A percentile compares a stretch with the other conserved stretches of the same genome.
Conservation (phyloP, 805 yeast species). For the Peterozyma toletana region DNA sequence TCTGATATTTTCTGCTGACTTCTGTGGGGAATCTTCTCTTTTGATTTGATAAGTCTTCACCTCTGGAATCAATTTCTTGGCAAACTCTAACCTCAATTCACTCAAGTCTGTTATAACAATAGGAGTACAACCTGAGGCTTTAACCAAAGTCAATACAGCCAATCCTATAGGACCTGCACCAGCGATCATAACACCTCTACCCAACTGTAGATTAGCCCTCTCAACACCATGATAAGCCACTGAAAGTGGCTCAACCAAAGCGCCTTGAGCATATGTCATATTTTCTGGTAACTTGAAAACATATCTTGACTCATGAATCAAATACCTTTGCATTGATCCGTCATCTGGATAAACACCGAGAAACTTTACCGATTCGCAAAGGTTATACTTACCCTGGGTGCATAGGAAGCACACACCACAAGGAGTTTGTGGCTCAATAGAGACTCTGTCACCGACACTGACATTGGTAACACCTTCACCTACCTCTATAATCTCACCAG, state of each 20-base stretch:
- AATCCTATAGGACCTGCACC: conserved; percentile 59
- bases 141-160: conserved; percentile 35
- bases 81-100: conserved; percentile 34
- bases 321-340: conserved; percentile 31
- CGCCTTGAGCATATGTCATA: conserved; percentile 45
- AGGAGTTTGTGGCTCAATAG: conserved; percentile 47
- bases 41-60: conserved; percentile 35
- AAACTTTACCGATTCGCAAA: conserved; percentile 29
- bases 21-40: conserved; percentile 19
- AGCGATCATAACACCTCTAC: conserved; percentile 37
- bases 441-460: conserved; percentile 39
- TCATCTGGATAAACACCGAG: conserved; percentile 28
- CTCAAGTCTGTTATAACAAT: conserved; percentile 41
- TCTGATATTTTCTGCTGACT: conserved; percentile 31
- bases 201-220: conserved; percentile 38
- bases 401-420: conserved; percentile 35
- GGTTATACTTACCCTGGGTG: conserved; percentile 29
- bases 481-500: conserved; percentile 38
- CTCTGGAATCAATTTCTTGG: conserved; percentile 37
- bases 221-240: conserved; percentile 48
- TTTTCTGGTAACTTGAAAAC: conserved; percentile 30
- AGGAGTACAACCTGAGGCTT: conserved; percentile 49
- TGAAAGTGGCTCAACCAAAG: conserved; percentile 47
- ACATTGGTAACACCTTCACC: conserved; percentile 38
- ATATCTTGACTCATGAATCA: conserved; percentile 23